Evolutionary conservation across 2,329 filamentous ascomycete genomes (phyloP), one percentile per base, ranked within the genome.

Genomic region (Chaetomiaceae sp.): DNA sequence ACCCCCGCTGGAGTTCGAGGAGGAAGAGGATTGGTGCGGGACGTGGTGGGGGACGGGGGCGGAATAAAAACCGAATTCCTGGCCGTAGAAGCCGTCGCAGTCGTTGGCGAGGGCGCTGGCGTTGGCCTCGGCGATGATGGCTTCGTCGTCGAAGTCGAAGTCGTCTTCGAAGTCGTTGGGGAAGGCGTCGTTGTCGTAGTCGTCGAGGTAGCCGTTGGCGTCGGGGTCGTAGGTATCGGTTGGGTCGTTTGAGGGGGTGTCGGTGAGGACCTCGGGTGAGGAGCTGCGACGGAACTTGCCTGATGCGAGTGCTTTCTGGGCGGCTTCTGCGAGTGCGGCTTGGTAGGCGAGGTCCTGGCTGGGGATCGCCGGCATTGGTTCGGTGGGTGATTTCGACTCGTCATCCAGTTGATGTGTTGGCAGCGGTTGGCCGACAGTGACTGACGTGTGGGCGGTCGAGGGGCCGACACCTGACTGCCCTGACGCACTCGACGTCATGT

Each of bases 61-160:
- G 1, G 91, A 90, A 68, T 96, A 99, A 69, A 99, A 99, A 0
- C 91, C 91, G 65, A 99, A 99, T 68, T 99, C 94, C 61, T 91
- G 87, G 0, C 94, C 94, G 65, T 99, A 99, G 74, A 94, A 95
- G 0, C 90, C 92, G 59, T 96, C 92, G 6, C 86, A 86, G 65
- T 99, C 94, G 61, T 90, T 91, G 42, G 94, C 92, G 7, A 99
- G 77, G 1, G 88, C 94, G 67, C 94, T 91, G 0, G 92, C 91
- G 63, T 99, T 99, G 5, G 94, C 94, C 54, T 91, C 94, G 0
- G 91, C 92, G 56, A 99, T 95, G 62, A 97, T 94, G 29, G 85
- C 84, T 63, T 96, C 91, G 60, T 97, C 91, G 55, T 89, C 88
- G 47, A 88, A 78, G 40, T 85, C 83, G 55, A 83, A 81, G 59